Base-by-base conservation (phyloP, 2,329 filamentous ascomycete species). In the Trichothecium sympodiale region DNA sequence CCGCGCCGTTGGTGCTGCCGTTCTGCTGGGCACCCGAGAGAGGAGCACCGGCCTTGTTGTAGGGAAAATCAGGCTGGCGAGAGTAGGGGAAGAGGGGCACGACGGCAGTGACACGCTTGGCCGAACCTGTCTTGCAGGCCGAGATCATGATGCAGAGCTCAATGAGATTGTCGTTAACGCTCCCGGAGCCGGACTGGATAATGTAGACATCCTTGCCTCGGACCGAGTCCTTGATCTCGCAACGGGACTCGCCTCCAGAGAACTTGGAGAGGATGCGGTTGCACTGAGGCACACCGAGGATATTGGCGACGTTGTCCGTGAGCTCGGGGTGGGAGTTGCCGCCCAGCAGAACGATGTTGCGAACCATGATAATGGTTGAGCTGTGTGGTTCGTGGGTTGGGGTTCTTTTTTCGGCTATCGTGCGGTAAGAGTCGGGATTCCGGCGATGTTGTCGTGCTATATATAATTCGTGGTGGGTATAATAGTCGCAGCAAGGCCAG, bases 141-240 rank as follows among this genome's bases (percentile, higher is more conserved):
- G 86, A 94, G 50, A 96, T 89, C 65, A 91, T 94, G 64, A 96
- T 95, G 59, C 94, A 83, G 34, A 96, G 78, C 56, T 98, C 91
- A 66, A 98, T 83, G 45, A 98, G 77, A 62, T 94, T 80, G 62
- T 98, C 91, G 57, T 98, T 98, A 62, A 95, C 85, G 51, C 83
- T 83, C 44, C 86, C 87, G 48, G 85, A 85, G 48, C 86, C 87
- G 29, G 86, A 91, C 62, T 96, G 89, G 52, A 98, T 86, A 56
- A 96, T 95, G 65, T 93, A 98, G 57, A 95, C 91, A 76, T 98
- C 91, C 60, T 98, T 98, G 49, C 85, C 91, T 49, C 91, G 83
- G 35, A 98, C 91, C 12, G 87, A 94, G 61, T 98, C 91, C 57
- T 88, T 75, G 53, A 98, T 94, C 61, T 96, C 91, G 43, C 94